Conservation (phyloP, 2,329 filamentous ascomycete genomes). For the Cladosporium sp. region DNA sequence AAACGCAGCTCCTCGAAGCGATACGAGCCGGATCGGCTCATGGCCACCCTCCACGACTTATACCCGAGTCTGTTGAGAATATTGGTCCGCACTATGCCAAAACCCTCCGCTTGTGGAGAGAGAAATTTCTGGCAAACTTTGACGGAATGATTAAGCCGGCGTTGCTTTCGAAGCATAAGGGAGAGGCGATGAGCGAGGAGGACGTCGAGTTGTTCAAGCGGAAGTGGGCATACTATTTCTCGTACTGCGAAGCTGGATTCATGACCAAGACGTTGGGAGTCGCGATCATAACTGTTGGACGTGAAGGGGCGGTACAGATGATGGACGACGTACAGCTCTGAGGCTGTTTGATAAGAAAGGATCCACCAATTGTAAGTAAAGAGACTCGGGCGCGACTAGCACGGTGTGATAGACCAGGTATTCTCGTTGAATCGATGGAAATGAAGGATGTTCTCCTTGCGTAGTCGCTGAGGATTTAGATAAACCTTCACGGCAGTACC, state of each 20-base stretch:
- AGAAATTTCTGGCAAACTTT: constrained; percentile 63
- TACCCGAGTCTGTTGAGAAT: constrained; percentile 65
- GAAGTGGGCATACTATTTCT: constrained; percentile 77
- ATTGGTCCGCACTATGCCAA: no score
- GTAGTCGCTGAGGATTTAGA: no score
- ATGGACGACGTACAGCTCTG: constrained; percentile 59
- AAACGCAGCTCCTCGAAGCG: constrained; percentile 61
- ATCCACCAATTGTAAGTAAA: no score
- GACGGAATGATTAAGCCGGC: constrained; percentile 57
- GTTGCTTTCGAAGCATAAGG: constrained; percentile 52
- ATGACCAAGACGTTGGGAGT: constrained; percentile 68
- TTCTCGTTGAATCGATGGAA: no score
- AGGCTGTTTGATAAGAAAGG: no score
- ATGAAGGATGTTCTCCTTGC: no score
- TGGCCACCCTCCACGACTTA: constrained; percentile 38
- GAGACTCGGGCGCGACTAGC: no score
- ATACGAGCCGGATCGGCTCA: constrained; percentile 55
- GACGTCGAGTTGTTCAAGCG: constrained; percentile 64
- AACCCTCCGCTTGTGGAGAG: no score
- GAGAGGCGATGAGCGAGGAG: constrained; percentile 51
- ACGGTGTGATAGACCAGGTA: no score
- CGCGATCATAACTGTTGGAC: constrained; percentile 65
- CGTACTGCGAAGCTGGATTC: constrained; percentile 71
- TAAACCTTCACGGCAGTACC: no score
- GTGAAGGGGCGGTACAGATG: constrained; percentile 62